These are phyloP conservation scores for Carex littledalei DNA, from an alignment of 176 grass and related monocot genomes.

Conservation along the genomic window DNA sequence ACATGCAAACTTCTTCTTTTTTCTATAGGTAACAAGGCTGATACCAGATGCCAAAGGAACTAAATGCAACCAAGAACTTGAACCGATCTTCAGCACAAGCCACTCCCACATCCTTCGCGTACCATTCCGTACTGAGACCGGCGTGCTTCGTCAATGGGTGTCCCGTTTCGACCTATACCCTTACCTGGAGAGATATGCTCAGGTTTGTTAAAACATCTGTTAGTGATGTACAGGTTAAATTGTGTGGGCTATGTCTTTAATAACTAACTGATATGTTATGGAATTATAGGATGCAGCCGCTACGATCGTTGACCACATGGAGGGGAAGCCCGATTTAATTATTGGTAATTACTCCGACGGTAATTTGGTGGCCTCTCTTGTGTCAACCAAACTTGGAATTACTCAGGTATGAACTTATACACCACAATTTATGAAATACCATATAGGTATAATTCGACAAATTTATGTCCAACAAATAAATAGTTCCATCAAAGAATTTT, in stretches of 20 bases:
- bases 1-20: neutral
- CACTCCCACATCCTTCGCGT: slow-evolving; percentile 78
- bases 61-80: slow-evolving; percentile 91
- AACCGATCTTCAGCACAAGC: slow-evolving; percentile 63
- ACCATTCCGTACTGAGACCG: slow-evolving; percentile 66
- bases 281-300: slow-evolving; percentile 59
- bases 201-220: slow-evolving; percentile 37
- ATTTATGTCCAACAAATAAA: neutral
- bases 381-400: slow-evolving; percentile 76
- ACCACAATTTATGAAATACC: neutral
- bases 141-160: slow-evolving; percentile 66
- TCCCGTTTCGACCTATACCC: slow-evolving; percentile 95
- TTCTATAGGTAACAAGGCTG: slow-evolving; percentile 71
- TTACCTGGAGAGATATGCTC: slow-evolving; percentile 92
- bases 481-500: neutral
- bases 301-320: slow-evolving; percentile 71
- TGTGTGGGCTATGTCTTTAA: too few species aligned
- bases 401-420: slow-evolving; percentile 53
- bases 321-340: slow-evolving; percentile 91
- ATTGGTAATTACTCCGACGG: slow-evolving; percentile 96
- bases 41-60: slow-evolving; percentile 92
- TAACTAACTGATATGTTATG: too few species aligned
- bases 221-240: neutral
- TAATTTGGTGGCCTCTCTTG: slow-evolving; percentile 84
- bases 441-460: neutral